Conservation (phyloP, 2,329 filamentous ascomycete genomes). For the Lachnellula subtilissima region DNA sequence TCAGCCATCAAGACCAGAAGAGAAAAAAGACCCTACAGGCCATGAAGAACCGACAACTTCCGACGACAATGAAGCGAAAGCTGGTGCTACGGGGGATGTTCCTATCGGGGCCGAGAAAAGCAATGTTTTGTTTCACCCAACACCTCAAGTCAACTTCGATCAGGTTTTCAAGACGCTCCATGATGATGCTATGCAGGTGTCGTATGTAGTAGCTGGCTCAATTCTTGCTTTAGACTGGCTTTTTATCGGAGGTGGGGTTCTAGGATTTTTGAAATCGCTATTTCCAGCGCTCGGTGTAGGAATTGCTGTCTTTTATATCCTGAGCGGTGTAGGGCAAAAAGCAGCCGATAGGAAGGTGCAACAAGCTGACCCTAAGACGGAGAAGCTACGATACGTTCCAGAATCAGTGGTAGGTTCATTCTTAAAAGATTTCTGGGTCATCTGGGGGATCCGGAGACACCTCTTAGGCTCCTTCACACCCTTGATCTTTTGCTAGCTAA, state of each 20-base stretch:
- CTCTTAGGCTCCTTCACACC: too few species aligned
- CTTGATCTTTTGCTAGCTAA: too few species aligned
- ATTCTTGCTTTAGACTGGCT: conserved; percentile 15
- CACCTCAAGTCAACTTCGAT: conserved; percentile 13
- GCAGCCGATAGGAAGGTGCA: conserved; percentile 2
- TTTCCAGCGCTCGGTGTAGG: conserved; percentile 15
- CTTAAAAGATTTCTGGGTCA: too few species aligned
- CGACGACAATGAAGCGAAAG: conserved; percentile 4
- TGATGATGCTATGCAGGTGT: conserved; percentile 8
- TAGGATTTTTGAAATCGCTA: conserved; percentile 13
- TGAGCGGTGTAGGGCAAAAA: conserved; percentile 7
- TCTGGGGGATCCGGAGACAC: too few species aligned
- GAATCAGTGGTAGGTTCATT: conserved; percentile 6
- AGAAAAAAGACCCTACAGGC: conserved; percentile 2
- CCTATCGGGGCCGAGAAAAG: conserved; percentile 21
- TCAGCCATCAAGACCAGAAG: neutral
- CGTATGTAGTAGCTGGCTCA: conserved; percentile 12
- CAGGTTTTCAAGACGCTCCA: conserved; percentile 14
- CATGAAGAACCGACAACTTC: conserved; percentile 1
- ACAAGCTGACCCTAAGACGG: conserved; percentile 10
- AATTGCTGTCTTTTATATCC: conserved; percentile 11
- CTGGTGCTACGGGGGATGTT: conserved; percentile 18
- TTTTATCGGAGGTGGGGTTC: conserved; percentile 17
- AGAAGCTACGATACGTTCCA: conserved; percentile 16
- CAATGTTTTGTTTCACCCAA: conserved; percentile 20